Percentiles rank a stretch among this genome's conserved stretches.
These are phyloP conservation scores for Acmispon strigosus DNA, from an alignment of 306 rosid species.

Conservation along the genomic window DNA sequence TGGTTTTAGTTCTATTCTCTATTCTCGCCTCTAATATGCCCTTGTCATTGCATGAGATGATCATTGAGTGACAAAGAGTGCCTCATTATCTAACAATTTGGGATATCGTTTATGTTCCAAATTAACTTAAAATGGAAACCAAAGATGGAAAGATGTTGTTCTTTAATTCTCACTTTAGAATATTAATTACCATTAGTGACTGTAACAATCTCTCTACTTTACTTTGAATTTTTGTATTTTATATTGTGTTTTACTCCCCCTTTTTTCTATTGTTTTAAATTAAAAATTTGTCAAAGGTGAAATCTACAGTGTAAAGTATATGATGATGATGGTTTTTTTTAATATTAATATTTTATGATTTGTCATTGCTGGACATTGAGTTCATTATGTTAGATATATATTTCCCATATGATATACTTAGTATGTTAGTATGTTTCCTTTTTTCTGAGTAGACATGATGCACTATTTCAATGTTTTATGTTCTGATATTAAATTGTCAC, in stretches of 20 bases:
- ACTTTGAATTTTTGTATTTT: neutral
- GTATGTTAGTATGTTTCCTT: neutral
- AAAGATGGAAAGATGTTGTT: constrained; percentile 2
- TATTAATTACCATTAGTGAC: too few relatives aligned
- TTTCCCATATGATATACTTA: neutral
- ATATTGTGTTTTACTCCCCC: neutral
- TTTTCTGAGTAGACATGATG: constrained; percentile 1
- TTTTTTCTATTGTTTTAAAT: neutral
- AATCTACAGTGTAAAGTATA: constrained; percentile 43
- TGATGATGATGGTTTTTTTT: neutral
- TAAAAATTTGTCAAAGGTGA: constrained; percentile 22
- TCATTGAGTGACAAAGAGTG: constrained; percentile 1
- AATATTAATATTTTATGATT: constrained; percentile 5
- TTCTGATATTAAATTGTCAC: neutral
- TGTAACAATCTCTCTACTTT: too few relatives aligned
- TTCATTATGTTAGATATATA: neutral
- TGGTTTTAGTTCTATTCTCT: constrained; percentile 15
- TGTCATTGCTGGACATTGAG: neutral
- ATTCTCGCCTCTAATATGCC: neutral
- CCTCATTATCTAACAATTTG: neutral
- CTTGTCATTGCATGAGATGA: constrained; percentile 27
- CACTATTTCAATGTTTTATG: neutral
- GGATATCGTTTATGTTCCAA: constrained; percentile 22
- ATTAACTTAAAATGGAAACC: constrained; percentile 28
- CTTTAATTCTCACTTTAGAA: neutral